Base-by-base conservation (phyloP, 2,329 filamentous ascomycete genomes). In the Xylaria digitata region DNA sequence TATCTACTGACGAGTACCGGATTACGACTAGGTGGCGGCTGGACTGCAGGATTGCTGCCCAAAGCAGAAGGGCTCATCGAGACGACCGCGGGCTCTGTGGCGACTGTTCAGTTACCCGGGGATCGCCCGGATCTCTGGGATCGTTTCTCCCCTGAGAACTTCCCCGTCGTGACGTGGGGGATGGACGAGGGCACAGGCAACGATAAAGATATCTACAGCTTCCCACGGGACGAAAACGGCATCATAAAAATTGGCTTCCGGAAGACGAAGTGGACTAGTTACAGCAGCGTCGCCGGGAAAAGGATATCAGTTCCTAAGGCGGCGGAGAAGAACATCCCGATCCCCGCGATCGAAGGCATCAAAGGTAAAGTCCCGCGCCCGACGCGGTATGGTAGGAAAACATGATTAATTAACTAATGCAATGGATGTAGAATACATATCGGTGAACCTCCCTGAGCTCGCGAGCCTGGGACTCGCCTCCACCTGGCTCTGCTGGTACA, bases 211-310 rank as follows among this genome's bases (percentile, higher is more conserved):
- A 75, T 85, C 0, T 84, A 85, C 67, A 84, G 84, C 17, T 85
- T 87, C 52, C 79, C 85, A 0, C 72, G 79, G 0, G 79, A 81
- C 23, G 75, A 80, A 8, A 68, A 81, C 2, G 81, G 84, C 0
- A 71, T 79, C n/a, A 70, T 86, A 57, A 85, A 86, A 70, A 79
- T 84, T 64, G 85, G 82, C 1, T 87, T 82, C 65, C 79, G 85
- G 0, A 83, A 82, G 1, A 84, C 79, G 0, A 87, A 87, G 23
- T 75, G 70, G 71, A 75, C 74, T 2, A 74, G 69, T 30, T 75
- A 68, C 30, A 57, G 70, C 48, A 57, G 72, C 17, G 70, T 74
- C 19, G 55, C 54, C 6, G 69, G 68, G 17, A 66, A 58, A 32
- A 67, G 68, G 19, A 68, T 75, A 65, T 73, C 70, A 17, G 72